Percentiles rank a stretch among this genome's conserved stretches.
Conservation (phyloP, 371 early-diverging fungal species). For the Mucor lusitanicus region DNA sequence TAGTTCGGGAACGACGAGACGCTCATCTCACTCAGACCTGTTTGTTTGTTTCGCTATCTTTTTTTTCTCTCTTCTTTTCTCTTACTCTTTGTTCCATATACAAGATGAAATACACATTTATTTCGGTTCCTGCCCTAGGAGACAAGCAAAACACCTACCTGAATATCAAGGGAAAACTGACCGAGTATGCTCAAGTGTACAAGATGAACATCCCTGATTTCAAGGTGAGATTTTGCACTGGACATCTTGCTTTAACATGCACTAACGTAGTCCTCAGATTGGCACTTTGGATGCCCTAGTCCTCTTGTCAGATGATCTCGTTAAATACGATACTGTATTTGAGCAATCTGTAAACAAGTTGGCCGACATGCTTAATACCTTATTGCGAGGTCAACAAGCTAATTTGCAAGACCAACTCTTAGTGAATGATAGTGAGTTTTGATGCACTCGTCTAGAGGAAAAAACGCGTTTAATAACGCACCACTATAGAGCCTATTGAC, state of each 20-base stretch:
- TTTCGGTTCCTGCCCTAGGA: constrained; percentile 55
- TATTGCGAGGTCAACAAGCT: constrained; percentile 48
- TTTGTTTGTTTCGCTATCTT: constrained; percentile 4
- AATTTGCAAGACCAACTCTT: constrained; percentile 56
- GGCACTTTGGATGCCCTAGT: constrained; percentile 94
- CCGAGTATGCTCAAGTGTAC: constrained; percentile 44
- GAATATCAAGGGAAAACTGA: constrained; percentile 46
- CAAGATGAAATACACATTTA: constrained; percentile 49
- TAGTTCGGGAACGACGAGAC: background rate
- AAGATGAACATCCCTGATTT: constrained; percentile 53
- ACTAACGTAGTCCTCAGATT: constrained; percentile 56
- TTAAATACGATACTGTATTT: constrained; percentile 78
- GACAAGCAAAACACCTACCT: constrained; percentile 47
- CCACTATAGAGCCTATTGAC: constrained; percentile 72
- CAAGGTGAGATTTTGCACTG: constrained; percentile 38
- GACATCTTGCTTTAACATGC: background rate
- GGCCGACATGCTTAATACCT: constrained; percentile 73
- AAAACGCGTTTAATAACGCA: background rate
- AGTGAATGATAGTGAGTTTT: constrained; percentile 82
- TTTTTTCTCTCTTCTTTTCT: background rate
- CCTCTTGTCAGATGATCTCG: constrained; percentile 89
- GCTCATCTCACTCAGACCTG: background rate
- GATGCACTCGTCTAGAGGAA: background rate
- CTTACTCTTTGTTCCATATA: background rate
- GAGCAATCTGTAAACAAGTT: constrained; percentile 80